Conservation (phyloP, 1,284 basidiomycete species). For the Trametes versicolor region DNA sequence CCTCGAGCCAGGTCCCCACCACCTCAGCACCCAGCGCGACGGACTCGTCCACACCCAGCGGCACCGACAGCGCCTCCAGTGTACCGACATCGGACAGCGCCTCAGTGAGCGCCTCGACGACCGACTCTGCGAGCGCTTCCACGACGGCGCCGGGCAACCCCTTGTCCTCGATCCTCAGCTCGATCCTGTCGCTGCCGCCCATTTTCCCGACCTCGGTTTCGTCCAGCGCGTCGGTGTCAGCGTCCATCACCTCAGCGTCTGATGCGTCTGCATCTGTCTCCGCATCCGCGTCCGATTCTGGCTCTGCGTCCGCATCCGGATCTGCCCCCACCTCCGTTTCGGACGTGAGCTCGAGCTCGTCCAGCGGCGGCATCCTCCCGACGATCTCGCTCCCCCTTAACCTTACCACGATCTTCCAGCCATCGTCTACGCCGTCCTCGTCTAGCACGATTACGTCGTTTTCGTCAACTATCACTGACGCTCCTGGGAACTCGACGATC, state of each 20-base stretch:
- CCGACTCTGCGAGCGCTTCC: not conserved
- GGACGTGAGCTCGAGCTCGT: not conserved
- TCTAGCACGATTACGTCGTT: slow-evolving; percentile 5
- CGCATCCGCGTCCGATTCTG: not conserved
- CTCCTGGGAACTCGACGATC: slow-evolving; percentile 7
- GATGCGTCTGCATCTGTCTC: not conserved
- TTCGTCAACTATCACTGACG: not conserved
- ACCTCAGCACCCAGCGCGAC: not conserved
- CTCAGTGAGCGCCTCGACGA: not conserved
- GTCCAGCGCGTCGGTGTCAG: not conserved
- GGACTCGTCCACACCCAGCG: slow-evolving; percentile 7
- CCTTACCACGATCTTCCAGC: slow-evolving; percentile 10
- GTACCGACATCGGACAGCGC: not conserved
- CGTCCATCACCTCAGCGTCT: too few relatives aligned
- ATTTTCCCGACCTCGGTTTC: slow-evolving; percentile 4
- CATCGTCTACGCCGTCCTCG: not conserved
- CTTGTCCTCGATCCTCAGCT: not conserved
- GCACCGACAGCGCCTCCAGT: not conserved
- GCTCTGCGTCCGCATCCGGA: not conserved
- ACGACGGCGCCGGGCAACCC: not conserved
- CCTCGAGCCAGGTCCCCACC: not conserved
- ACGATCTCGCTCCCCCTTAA: slow-evolving; percentile 3
- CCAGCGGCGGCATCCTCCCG: not conserved
- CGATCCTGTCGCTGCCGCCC: not conserved
- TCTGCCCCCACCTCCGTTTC: not conserved